Evolutionary conservation across 2,329 filamentous ascomycete species (phyloP).

Genomic region (Westerdykella ornata): DNA sequence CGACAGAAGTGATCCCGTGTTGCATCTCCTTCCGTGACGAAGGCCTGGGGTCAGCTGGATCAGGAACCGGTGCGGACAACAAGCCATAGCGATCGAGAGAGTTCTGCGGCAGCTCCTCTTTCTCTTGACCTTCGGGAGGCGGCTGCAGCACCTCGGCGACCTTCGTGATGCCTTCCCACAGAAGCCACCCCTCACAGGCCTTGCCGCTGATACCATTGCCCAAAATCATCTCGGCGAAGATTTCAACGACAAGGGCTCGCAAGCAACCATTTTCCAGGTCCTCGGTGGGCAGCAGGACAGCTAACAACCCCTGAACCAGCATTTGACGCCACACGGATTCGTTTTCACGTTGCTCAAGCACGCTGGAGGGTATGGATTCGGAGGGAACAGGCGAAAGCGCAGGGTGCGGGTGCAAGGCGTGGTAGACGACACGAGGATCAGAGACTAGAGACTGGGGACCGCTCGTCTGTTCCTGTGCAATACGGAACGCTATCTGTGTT

Average conservation of each 20-base stretch:
- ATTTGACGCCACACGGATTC: conserved; percentile 82
- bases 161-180: conserved; percentile 80
- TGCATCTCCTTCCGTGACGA: conserved; percentile 11
- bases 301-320: conserved; percentile 73
- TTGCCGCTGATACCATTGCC: conserved; percentile 75
- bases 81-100: conserved; percentile 54
- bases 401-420: conserved; percentile 74
- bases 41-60: conserved; percentile 14
- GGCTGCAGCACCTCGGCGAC: conserved; percentile 47
- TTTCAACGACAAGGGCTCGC: conserved; percentile 74
- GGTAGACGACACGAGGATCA: conserved; percentile 66
- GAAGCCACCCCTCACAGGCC: conserved; percentile 77
- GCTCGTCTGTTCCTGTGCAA: conserved; percentile 52
- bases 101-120: conserved; percentile 31
- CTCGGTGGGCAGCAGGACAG: conserved; percentile 81
- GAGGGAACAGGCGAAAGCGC: conserved; percentile 70
- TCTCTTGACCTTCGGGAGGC: conserved; percentile 20
- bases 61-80: conserved; percentile 37
- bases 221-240: conserved; percentile 83
- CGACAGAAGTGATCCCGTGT: conserved; percentile 15
- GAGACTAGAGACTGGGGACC: conserved; percentile 54
- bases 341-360: conserved; percentile 61
- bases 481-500: conserved; percentile 60
- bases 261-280: conserved; percentile 85
- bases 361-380: conserved; percentile 45